Percentiles rank a stretch among this genome's conserved stretches.
Conservation (phyloP, 1,284 basidiomycete species). For the Taiwanofungus camphoratus region DNA sequence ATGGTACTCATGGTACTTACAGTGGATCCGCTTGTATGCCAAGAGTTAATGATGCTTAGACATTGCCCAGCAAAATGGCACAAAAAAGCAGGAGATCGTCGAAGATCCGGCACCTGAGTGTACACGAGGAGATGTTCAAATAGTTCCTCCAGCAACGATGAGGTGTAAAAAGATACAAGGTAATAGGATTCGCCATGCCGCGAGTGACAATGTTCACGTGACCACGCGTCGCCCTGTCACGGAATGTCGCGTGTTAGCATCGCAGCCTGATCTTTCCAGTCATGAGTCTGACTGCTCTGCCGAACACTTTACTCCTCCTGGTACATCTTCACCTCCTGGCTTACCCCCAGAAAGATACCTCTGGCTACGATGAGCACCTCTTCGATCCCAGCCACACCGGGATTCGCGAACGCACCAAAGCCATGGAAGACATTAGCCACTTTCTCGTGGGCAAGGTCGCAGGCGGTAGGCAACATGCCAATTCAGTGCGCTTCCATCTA, state of each 20-base stretch:
- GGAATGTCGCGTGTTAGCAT: background rate
- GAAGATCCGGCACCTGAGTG: too few species aligned
- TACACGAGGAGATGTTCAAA: too few species aligned
- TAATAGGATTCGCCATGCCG: too few species aligned
- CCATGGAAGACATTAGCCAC: slow-evolving; percentile 46
- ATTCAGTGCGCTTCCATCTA: slow-evolving; percentile 26
- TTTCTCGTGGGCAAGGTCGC: slow-evolving; percentile 44
- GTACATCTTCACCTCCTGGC: slow-evolving; percentile 46
- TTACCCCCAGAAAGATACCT: slow-evolving; percentile 36
- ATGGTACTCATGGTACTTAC: too few species aligned
- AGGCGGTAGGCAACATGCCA: slow-evolving; percentile 27
- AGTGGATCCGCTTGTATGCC: too few species aligned
- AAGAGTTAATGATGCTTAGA: too few species aligned
- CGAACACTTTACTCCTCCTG: slow-evolving; percentile 34
- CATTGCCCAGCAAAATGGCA: too few species aligned
- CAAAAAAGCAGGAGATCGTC: too few species aligned
- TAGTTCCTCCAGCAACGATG: too few species aligned
- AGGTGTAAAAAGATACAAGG: too few species aligned
- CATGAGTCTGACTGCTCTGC: slow-evolving; percentile 7
- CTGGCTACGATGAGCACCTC: slow-evolving; percentile 42
- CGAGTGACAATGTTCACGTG: too few species aligned
- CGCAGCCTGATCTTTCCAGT: background rate
- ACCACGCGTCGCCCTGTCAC: too few species aligned
- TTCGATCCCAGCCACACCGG: slow-evolving; percentile 39
- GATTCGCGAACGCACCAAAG: slow-evolving; percentile 42